Evolutionary conservation across 1,284 basidiomycete species (phyloP), one percentile per base, ranked within the genome.

Genomic region (Sanghuangporus baumii): DNA sequence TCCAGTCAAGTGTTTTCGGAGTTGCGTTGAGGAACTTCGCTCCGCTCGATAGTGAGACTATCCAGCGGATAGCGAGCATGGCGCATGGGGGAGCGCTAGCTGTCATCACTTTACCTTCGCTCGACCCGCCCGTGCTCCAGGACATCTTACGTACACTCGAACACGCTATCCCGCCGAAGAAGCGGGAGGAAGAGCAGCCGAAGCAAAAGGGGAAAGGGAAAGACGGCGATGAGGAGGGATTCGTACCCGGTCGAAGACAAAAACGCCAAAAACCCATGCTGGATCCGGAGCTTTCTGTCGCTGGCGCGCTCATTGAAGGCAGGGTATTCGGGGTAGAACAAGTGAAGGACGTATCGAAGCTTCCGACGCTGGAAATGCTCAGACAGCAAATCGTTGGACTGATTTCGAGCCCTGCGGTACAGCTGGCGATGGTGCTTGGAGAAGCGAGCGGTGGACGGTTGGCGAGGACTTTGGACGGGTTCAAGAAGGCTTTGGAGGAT

Each of bases 301-400:
- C 89, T 63, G 91, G 90, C 18, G 90, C 88, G 47, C 74, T 92
- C 62, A 81, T 92, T 63, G 91, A 92, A 69, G 87, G 88, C 34
- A 76, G 80, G 67, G 80, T 91, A 61, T 84, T 91, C 72, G 76
- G 83, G 58, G 76, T 83, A 18, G 74, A 78, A 7, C 80, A 78
- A 11, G 76, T 92, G 64, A 75, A 78, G 72, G 80, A 83, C 36
- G 82, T 91, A 2, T 81, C 88, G 37, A 82, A 81, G 67, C 71
- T 93, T 62, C 90, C 90, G 34, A 82, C 85, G 47, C 73, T 93
- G 69, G 87, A 87, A 41, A 87, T 85, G 6, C 73, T 93, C 67
- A 75, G 86, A 58, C 85, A 86, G 18, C 91, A 93, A 72, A 80
- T 93, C 63, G 83, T 91, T 23, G 91, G 90, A 14, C 66, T 93